Percentiles rank a stretch among this genome's conserved stretches.
These are phyloP conservation scores for Cystoderma amianthinum DNA, from an alignment of 768 basidiomycete genomes.

Conservation along the genomic window DNA sequence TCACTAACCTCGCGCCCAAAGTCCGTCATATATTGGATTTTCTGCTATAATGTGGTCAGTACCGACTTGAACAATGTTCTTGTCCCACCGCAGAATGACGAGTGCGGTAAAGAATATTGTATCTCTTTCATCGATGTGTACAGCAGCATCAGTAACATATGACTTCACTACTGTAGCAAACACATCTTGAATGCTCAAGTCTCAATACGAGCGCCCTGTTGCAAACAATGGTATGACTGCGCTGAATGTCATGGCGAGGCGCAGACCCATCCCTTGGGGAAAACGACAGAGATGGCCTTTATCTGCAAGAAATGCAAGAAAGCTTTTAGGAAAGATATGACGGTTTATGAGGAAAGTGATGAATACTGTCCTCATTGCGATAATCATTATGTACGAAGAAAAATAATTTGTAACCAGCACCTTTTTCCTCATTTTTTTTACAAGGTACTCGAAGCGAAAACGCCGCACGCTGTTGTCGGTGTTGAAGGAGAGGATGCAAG, in stretches of 20 bases:
- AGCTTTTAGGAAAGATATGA: conserved; percentile 95
- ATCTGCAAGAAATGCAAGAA: conserved; percentile 63
- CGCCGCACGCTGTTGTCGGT: conserved; percentile 75
- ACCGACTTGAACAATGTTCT: too few relatives aligned
- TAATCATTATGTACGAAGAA: conserved; percentile 85
- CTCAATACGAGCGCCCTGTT: conserved; percentile 92
- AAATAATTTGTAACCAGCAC: background rate
- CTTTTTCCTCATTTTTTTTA: background rate
- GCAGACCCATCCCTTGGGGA: conserved; percentile 64
- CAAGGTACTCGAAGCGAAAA: conserved; percentile 93
- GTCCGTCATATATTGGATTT: too few relatives aligned
- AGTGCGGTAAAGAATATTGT: background rate
- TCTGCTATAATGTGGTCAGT: too few relatives aligned
- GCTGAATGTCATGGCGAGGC: conserved; percentile 89
- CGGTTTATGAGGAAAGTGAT: conserved; percentile 88
- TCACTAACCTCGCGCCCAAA: too few relatives aligned
- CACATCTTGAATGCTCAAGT: conserved; percentile 97
- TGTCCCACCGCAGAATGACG: too few relatives aligned
- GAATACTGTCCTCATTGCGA: conserved; percentile 98
- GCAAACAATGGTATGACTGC: conserved; percentile 97
- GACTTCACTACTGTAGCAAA: conserved; percentile 57
- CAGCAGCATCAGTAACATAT: background rate
- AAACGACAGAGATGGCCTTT: conserved; percentile 63
- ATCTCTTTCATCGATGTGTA: conserved; percentile 21
- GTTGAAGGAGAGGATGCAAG: conserved; percentile 91